Evolutionary conservation across 2,329 filamentous ascomycete genomes (phyloP), one percentile per base, ranked within the genome.

Genomic region (Tolypocladium nubicola): DNA sequence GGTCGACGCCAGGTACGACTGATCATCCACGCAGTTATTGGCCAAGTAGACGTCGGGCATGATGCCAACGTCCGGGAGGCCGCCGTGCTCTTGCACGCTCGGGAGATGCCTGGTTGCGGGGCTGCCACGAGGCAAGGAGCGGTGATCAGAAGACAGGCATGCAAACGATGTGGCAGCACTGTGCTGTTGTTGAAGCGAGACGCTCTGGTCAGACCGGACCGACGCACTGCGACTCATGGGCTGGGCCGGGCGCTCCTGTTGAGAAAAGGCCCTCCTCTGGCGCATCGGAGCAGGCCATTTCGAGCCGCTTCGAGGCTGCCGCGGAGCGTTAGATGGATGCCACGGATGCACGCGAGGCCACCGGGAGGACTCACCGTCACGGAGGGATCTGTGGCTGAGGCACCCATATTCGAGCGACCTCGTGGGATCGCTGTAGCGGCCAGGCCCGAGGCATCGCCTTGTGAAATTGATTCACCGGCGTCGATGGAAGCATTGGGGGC

Each of bases 181-280:
- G 39, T 65, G 69, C 56, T 65, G 43, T 26, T 49, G 41, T 19
- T 50, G 40, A 8, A 23, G 41, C n/a, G 52, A 50, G 62, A 71
- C 72, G 35, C 71, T 61, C 43, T 67, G 64, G 33, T 73, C 71
- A 11, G 75, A 75, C 38, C 71, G 68, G 61, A 70, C 74, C 43
- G 77, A 79, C 16, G 68, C 66, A 56, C 70, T 73, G 57, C 77
- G 75, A 62, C 72, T 70, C 77, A 79, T 80, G 60, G 68, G 67
- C 37, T 72, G 68, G 1, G 70, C 67, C 10, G 66, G 60, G 14
- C 67, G 58, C 1, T 64, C 61, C 56, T 70, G 67, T 50, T 70
- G 68, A 33, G 68, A 70, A 47, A 61, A 60, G 23, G 65, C 62
- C 35, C 66, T 63, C 50, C 61, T 61, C 58, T 63, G 65, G 38